Conservation (phyloP, 805 yeast genomes). For the Kregervanrija pseudodelftensis region DNA sequence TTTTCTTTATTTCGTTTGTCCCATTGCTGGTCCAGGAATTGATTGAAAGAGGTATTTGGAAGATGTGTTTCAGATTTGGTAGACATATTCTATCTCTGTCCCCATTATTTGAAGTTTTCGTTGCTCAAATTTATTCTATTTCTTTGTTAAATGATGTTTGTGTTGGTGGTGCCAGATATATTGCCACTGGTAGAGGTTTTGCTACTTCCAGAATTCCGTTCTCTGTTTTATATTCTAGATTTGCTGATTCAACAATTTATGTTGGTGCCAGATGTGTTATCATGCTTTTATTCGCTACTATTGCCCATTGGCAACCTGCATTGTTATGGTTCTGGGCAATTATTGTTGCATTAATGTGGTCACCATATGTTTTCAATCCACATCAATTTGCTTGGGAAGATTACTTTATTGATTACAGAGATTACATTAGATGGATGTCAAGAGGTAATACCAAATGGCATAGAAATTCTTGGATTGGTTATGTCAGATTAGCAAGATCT, state of each 20-base stretch:
- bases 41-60: conserved; percentile 77
- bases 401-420: conserved; percentile 93
- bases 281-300: conserved; percentile 65
- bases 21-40: conserved; percentile 76
- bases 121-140: conserved; percentile 70
- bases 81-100: conserved; percentile 67
- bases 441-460: conserved; percentile 88
- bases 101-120: conserved; percentile 79
- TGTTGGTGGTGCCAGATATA: conserved; percentile 83
- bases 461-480: conserved; percentile 85
- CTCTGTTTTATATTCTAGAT: conserved; percentile 65
- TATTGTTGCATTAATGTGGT: conserved; percentile 74
- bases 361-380: conserved; percentile 95
- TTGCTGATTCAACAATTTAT: conserved; percentile 76
- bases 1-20: conserved; percentile 71
- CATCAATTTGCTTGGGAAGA: conserved; percentile 97
- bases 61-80: conserved; percentile 59
- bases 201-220: conserved; percentile 77
- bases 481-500: conserved; percentile 74
- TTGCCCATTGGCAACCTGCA: conserved; percentile 87
- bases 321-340: conserved; percentile 97
- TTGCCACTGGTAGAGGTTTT: conserved; percentile 82
- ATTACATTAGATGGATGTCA: conserved; percentile 84
- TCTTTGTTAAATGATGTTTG: conserved; percentile 65
- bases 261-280: conserved; percentile 76